These are phyloP conservation scores for Boletus tomentosulus DNA, from an alignment of 768 basidiomycete species.

Conservation along the genomic window DNA sequence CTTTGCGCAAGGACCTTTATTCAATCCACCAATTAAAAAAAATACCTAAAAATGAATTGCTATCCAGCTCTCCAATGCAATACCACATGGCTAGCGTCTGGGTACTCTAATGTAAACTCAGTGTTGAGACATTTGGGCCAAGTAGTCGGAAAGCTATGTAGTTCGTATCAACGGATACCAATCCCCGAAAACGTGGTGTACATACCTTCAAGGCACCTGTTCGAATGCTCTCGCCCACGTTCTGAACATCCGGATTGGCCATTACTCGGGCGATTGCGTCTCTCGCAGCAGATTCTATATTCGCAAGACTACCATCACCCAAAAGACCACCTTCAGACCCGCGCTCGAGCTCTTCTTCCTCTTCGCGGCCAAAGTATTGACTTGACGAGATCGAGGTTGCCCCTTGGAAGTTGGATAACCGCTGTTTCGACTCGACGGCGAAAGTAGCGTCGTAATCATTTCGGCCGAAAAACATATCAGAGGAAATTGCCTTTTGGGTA, in stretches of 20 bases:
- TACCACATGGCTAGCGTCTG: not conserved
- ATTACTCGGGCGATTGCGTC: slow-evolving; percentile 73
- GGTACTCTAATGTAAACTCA: slow-evolving; percentile 13
- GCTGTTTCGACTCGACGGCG: slow-evolving; percentile 70
- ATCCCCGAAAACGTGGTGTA: slow-evolving; percentile 1
- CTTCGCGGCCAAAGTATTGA: slow-evolving; percentile 94
- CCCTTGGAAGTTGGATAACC: slow-evolving; percentile 83
- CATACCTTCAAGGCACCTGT: slow-evolving; percentile 78
- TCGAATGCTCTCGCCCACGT: slow-evolving; percentile 73
- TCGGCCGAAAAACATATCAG: slow-evolving; percentile 95
- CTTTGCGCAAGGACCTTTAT: not conserved
- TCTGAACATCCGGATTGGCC: slow-evolving; percentile 85
- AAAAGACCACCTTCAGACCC: slow-evolving; percentile 53
- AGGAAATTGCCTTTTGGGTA: slow-evolving; percentile 91
- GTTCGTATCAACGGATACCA: not conserved
- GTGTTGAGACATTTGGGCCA: slow-evolving; percentile 61
- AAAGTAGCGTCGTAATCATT: slow-evolving; percentile 77
- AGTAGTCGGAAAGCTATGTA: slow-evolving; percentile 57
- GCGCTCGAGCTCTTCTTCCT: slow-evolving; percentile 49
- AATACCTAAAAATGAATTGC: slow-evolving; percentile 4
- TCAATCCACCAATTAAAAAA: slow-evolving; percentile 15
- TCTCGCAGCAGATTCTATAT: slow-evolving; percentile 60
- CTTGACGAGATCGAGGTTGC: slow-evolving; percentile 92
- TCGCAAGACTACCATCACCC: slow-evolving; percentile 49
- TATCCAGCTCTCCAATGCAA: slow-evolving; percentile 1